Base-by-base conservation (phyloP, 108 stramenopile genomes). In the Cylindrotheca fusiformis region DNA sequence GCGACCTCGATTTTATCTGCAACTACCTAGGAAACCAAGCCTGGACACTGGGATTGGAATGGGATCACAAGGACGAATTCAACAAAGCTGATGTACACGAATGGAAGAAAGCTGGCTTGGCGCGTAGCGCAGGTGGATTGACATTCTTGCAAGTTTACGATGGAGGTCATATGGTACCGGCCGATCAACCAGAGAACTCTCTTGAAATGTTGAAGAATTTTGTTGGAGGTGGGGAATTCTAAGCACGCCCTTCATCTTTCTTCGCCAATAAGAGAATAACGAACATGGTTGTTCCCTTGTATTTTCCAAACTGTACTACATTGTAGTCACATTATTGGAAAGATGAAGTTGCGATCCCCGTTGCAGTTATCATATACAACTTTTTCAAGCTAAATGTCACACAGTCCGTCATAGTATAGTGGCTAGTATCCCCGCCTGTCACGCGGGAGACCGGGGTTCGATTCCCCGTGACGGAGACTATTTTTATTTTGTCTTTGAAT, bases 381-480 rank as follows among this genome's bases (percentile, higher is more conserved):
- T n/a, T n/a, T n/a, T n/a, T n/a, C n/a, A n/a, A n/a, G n/a, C n/a
- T n/a, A n/a, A n/a, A n/a, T n/a, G n/a, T n/a, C n/a, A n/a, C n/a
- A n/a, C 36, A 46, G 32, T 88, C 87, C 84, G 87, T 60, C 82
- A 93, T 93, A 93, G 91, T 93, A 93, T 93, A 93, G 86, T 93
- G 91, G 92, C 87, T 90, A 93, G 88, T 93, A 93, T 93, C 86
- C 92, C 92, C 88, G 92, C 92, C 92, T 93, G 92, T 93, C 92
- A 93, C 87, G 91, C 91, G 86, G 91, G 91, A 89, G 91, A 89
- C 86, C 87, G 79, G 91, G 91, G 91, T 89, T 93, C 87, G 86
- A 89, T 93, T 93, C 91, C 91, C 87, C 81, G 85, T 90, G 81
- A 58, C 81, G 88, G 88, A 86, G 75, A 0, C 24, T 61, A 47